Percentiles rank a stretch among this genome's conserved stretches.
Evolutionary conservation across 192 early-diverging fungal species (phyloP).

Genomic region (Coemansia sp.): DNA sequence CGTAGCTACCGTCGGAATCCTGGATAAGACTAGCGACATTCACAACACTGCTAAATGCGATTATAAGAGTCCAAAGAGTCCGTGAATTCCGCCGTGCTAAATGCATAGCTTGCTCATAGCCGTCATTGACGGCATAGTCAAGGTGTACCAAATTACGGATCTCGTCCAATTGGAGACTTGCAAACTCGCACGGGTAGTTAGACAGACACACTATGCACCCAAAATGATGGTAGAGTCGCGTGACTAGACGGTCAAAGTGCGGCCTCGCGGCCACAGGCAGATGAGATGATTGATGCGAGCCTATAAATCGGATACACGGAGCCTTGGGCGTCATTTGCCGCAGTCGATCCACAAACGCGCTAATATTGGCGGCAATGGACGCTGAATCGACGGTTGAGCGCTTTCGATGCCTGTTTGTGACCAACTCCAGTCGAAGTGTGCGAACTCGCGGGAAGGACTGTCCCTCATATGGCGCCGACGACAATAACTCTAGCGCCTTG

Average conservation of each 20-base stretch:
- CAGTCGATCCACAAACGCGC: background rate
- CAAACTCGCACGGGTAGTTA: background rate
- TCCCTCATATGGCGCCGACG: too few relatives aligned
- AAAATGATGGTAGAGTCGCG: background rate
- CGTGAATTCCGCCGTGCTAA: background rate
- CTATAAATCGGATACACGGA: background rate
- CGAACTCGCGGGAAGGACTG: too few relatives aligned
- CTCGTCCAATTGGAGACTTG: background rate
- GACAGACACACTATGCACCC: background rate
- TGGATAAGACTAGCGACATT: background rate
- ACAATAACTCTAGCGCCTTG: too few relatives aligned
- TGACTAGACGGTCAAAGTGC: background rate
- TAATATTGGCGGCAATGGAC: background rate
- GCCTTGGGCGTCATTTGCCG: background rate
- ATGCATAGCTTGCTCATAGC: background rate
- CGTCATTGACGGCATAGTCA: background rate
- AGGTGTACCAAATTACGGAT: background rate
- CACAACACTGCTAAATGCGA: background rate
- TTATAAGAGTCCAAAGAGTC: background rate
- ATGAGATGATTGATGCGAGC: background rate
- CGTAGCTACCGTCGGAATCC: too few relatives aligned
- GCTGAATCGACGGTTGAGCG: background rate
- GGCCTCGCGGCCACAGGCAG: background rate
- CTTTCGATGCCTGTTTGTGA: background rate
- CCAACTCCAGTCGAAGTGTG: background rate